Percentiles rank a stretch among this genome's conserved stretches.
Conservation (phyloP, 31 red algal species). For the Asparagopsis taxiformis region DNA sequence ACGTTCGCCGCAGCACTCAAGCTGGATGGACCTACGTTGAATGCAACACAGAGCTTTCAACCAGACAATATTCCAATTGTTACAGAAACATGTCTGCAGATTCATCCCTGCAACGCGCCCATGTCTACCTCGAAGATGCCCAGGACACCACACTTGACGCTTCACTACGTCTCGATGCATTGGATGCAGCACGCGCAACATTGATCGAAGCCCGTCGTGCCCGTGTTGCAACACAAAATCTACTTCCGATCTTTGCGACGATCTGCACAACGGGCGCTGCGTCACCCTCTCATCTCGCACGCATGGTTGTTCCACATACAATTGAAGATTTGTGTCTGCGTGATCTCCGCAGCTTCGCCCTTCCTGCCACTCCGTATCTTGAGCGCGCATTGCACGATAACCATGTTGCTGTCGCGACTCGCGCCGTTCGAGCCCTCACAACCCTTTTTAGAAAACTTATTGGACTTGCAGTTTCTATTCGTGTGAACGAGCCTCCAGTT, state of each 20-base stretch:
- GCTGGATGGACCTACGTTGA: no score
- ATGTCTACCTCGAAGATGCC: slow-evolving; percentile 57
- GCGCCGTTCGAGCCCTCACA: slow-evolving; percentile 57
- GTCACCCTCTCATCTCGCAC: slow-evolving; percentile 43
- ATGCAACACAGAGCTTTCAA: no score
- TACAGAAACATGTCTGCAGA: slow-evolving; percentile 25
- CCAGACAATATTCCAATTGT: no score
- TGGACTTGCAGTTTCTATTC: slow-evolving; percentile 28
- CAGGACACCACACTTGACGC: slow-evolving; percentile 42
- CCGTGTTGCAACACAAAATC: slow-evolving; percentile 30
- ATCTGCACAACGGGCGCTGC: slow-evolving; percentile 31
- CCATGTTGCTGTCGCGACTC: slow-evolving; percentile 39
- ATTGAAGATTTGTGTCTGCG: slow-evolving; percentile 57
- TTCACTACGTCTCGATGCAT: slow-evolving; percentile 35
- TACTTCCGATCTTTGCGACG: slow-evolving; percentile 36
- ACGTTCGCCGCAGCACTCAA: no score
- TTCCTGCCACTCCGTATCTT: slow-evolving; percentile 33
- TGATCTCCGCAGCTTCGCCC: slow-evolving; percentile 47
- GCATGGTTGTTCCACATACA: slow-evolving; percentile 43
- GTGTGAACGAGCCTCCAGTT: slow-evolving; percentile 18
- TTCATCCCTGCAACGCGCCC: slow-evolving; percentile 45
- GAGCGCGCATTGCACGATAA: slow-evolving; percentile 54
- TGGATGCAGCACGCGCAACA: slow-evolving; percentile 34
- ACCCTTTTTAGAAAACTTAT: slow-evolving; percentile 65
- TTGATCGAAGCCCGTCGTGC: slow-evolving; percentile 64